Evolutionary conservation across 495 filamentous ascomycete genomes (phyloP).

Genomic region (Annulohypoxylon stygium): DNA sequence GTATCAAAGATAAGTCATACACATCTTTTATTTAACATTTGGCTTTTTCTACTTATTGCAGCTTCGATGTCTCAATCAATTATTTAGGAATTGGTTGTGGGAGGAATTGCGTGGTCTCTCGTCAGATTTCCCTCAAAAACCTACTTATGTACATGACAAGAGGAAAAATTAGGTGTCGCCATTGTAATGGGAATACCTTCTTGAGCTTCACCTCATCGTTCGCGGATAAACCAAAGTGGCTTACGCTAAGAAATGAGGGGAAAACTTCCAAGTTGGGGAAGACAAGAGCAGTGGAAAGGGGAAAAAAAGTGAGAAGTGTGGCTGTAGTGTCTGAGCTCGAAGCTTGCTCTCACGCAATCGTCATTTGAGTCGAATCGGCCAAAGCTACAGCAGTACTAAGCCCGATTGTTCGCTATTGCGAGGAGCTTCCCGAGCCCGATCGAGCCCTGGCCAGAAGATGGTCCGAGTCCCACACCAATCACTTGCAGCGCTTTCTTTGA

Average conservation of each 20-base stretch:
- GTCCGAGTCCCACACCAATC: slow-evolving; percentile 43
- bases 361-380: slow-evolving; percentile 33
- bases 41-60: slow-evolving; percentile 22
- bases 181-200: slow-evolving; percentile 2
- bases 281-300: neutral
- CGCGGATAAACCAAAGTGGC: slow-evolving; percentile 43
- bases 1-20: slow-evolving; percentile 21
- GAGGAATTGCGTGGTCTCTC: neutral
- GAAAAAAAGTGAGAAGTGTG: slow-evolving; percentile 27
- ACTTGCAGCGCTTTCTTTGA: slow-evolving; percentile 31
- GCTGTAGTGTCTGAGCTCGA: slow-evolving; percentile 36
- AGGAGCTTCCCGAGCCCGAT: slow-evolving; percentile 46
- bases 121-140: slow-evolving; percentile 3
- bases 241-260: slow-evolving; percentile 28
- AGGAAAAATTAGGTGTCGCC: slow-evolving; percentile 8
- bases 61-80: slow-evolving; percentile 16
- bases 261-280: slow-evolving; percentile 16
- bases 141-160: neutral
- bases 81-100: slow-evolving; percentile 20
- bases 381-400: slow-evolving; percentile 3
- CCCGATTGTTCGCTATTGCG: slow-evolving; percentile 30
- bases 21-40: neutral
- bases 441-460: slow-evolving; percentile 39
- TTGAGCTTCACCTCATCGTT: neutral
- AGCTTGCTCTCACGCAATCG: slow-evolving; percentile 35